These are phyloP conservation scores for Xylaria sp. DNA, from an alignment of 2,329 filamentous ascomycete species.

Conservation along the genomic window DNA sequence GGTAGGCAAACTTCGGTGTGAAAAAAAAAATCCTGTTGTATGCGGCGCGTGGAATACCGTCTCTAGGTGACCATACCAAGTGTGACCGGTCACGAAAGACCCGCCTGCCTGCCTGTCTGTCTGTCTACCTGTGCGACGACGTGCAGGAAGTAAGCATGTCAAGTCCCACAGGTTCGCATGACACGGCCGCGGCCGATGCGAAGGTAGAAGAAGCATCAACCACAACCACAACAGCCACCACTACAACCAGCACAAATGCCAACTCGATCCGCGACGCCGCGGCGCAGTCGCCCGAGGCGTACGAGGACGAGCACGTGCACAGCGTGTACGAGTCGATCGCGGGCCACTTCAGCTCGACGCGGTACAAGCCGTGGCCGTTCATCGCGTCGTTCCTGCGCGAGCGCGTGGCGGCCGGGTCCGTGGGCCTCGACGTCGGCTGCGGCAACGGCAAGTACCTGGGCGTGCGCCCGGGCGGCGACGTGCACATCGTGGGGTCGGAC, in stretches of 20 bases:
- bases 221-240: background rate
- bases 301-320: slow-evolving; percentile 91
- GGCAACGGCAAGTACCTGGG: slow-evolving; percentile 96
- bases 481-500: slow-evolving; percentile 88
- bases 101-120: no score
- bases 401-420: slow-evolving; percentile 69
- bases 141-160: slow-evolving; percentile 23
- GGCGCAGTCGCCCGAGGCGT: slow-evolving; percentile 56
- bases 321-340: slow-evolving; percentile 89
- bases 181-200: slow-evolving; percentile 31
- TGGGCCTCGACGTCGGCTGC: slow-evolving; percentile 92
- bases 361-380: slow-evolving; percentile 90
- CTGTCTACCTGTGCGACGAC: slow-evolving; percentile 16
- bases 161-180: slow-evolving; percentile 41
- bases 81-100: background rate
- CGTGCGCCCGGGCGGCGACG: slow-evolving; percentile 69
- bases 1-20: slow-evolving; percentile 16
- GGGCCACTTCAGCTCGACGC: slow-evolving; percentile 82
- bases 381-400: slow-evolving; percentile 79
- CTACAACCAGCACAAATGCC: background rate
- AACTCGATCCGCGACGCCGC: slow-evolving; percentile 33
- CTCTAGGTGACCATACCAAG: slow-evolving; percentile 3
- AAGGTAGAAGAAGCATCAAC: slow-evolving; percentile 11
- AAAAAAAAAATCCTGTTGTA: slow-evolving; percentile 2
- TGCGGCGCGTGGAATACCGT: slow-evolving; percentile 1